These are phyloP conservation scores for Hylodesmum podocarpum DNA, from an alignment of 306 rosid species.

Conservation along the genomic window DNA sequence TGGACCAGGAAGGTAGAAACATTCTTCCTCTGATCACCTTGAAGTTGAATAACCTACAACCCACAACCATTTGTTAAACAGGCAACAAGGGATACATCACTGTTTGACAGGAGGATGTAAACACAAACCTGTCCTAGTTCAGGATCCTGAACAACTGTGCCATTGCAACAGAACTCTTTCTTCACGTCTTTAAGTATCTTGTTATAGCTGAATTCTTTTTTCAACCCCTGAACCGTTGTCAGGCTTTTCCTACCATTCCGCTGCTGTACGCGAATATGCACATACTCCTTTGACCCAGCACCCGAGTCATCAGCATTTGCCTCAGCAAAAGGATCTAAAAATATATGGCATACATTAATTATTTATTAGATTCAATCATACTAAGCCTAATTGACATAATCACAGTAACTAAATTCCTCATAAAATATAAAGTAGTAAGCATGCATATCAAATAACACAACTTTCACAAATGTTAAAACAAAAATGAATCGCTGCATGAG, in stretches of 20 bases:
- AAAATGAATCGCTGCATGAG: not conserved
- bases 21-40: slow-evolving; percentile 83
- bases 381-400: not conserved
- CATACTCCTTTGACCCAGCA: slow-evolving; percentile 93
- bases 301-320: slow-evolving; percentile 73
- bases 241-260: slow-evolving; percentile 89
- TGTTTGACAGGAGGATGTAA: not conserved
- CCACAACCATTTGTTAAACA: slow-evolving; percentile 15
- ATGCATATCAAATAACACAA: not conserved
- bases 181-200: slow-evolving; percentile 88
- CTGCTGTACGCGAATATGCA: slow-evolving; percentile 90
- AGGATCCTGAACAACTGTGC: slow-evolving; percentile 93
- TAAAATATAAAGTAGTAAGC: too few relatives aligned
- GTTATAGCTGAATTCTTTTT: slow-evolving; percentile 88
- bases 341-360: not conserved
- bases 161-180: slow-evolving; percentile 91
- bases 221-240: slow-evolving; percentile 94
- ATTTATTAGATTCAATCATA: not conserved
- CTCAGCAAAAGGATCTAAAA: slow-evolving; percentile 91
- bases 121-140: slow-evolving; percentile 81
- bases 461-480: not conserved
- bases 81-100: not conserved
- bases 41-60: slow-evolving; percentile 87
- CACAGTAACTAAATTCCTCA: not conserved
- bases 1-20: slow-evolving; percentile 65